phyloP scores from a whole-genome alignment of 345 rosid genomes.

The Excoecaria cochinchinensis region DNA sequence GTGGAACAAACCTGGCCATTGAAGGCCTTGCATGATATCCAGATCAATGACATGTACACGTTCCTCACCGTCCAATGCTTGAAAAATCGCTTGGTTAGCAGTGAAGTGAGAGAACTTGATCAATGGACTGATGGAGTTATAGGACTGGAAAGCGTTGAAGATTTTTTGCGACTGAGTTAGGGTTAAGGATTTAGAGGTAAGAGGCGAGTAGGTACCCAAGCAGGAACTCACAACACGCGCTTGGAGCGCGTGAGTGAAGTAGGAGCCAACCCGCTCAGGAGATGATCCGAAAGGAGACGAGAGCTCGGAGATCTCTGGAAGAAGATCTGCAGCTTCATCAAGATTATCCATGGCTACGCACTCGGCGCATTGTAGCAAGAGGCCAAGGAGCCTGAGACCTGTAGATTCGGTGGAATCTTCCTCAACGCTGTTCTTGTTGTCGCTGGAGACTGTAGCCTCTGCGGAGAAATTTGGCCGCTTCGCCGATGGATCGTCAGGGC shows the following conservation, averaged over 20 bases:
- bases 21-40: conserved; percentile 98
- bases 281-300: conserved; percentile 92
- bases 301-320: conserved; percentile 72
- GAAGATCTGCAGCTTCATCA: conserved; percentile 58
- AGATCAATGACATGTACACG: conserved; percentile 86
- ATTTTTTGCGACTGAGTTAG: conserved; percentile 60
- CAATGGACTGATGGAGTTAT: conserved; percentile 72
- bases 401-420: conserved; percentile 55
- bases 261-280: conserved; percentile 84
- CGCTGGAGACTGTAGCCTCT: conserved; percentile 15
- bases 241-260: conserved; percentile 81
- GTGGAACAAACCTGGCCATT: conserved; percentile 98
- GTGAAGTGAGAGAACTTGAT: conserved; percentile 95
- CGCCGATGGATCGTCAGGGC: conserved; percentile 41
- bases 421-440: conserved; percentile 18
- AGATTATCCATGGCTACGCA: conserved; percentile 79
- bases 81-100: conserved; percentile 90
- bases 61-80: conserved; percentile 79
- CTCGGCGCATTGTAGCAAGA: conserved; percentile 92
- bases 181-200: conserved; percentile 39
- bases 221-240: conserved; percentile 82
- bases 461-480: conserved; percentile 46
- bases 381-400: conserved; percentile 64
- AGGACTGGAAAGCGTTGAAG: conserved; percentile 79
- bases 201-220: conserved; percentile 52